Percentiles rank a stretch among this genome's conserved stretches.
Evolutionary conservation across 345 rosid species (phyloP).

Genomic region (Raphanus sativus): DNA sequence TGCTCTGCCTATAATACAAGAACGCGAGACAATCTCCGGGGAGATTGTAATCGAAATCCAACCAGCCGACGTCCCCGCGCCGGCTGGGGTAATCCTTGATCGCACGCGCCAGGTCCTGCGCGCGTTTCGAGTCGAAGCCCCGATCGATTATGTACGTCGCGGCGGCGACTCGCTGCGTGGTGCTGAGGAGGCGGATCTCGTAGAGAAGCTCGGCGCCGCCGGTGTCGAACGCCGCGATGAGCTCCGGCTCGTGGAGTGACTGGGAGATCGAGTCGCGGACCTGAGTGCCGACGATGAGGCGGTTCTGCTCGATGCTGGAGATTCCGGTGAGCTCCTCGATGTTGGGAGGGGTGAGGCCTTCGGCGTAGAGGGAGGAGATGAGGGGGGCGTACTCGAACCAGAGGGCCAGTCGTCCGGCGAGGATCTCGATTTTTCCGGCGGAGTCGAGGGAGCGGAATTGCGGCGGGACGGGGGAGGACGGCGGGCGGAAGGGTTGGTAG

Average conservation of each 20-base stretch:
- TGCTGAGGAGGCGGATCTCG: constrained; percentile 72
- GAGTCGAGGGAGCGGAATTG: constrained; percentile 67
- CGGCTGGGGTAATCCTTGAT: constrained; percentile 84
- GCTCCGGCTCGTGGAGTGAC: constrained; percentile 53
- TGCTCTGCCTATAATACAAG: constrained; percentile 67
- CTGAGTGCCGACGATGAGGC: constrained; percentile 70
- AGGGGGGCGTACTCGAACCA: constrained; percentile 92
- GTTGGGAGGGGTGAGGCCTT: constrained; percentile 66
- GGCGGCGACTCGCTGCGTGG: constrained; percentile 58
- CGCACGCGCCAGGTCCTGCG: constrained; percentile 74
- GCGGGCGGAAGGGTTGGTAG: constrained; percentile 93
- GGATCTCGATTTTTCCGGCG: constrained; percentile 61
- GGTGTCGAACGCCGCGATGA: constrained; percentile 58
- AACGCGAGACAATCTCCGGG: constrained; percentile 86
- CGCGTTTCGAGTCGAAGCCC: constrained; percentile 49
- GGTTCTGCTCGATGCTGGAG: constrained; percentile 81
- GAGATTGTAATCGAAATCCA: constrained; percentile 53
- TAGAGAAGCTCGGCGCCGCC: constrained; percentile 81
- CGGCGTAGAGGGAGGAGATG: constrained; percentile 62
- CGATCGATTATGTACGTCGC: constrained; percentile 50
- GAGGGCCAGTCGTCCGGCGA: constrained; percentile 65
- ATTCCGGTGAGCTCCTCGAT: constrained; percentile 82
- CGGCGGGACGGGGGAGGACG: constrained; percentile 70
- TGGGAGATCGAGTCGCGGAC: constrained; percentile 69
- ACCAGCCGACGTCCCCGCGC: constrained; percentile 64